Evolutionary conservation across 208 protist genomes (phyloP).

Genomic region (Eutreptiella sp.): DNA sequence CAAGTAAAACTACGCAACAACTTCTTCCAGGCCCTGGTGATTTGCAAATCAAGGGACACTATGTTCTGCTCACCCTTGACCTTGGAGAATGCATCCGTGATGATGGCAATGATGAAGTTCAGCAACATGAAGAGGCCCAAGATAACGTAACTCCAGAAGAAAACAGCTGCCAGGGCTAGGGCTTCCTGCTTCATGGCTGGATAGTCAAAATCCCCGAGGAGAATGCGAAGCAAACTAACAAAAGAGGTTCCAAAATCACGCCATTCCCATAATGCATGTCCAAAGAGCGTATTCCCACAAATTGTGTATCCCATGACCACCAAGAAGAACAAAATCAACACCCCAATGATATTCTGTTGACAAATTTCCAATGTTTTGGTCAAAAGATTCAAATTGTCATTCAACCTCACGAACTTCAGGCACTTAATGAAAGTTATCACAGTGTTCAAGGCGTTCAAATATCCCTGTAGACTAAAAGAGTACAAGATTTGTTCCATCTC

Average conservation of each 20-base stretch:
- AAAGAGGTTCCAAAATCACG: constrained; percentile 12
- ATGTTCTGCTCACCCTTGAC: constrained; percentile 6
- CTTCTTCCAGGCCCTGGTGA: no score
- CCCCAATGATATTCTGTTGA: constrained; percentile 23
- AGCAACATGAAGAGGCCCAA: constrained; percentile 30
- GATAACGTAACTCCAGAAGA: constrained; percentile 30
- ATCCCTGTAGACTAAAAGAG: constrained; percentile 8
- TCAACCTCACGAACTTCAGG: constrained; percentile 33
- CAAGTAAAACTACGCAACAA: no score
- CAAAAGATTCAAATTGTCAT: constrained; percentile 21
- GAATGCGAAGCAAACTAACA: constrained; percentile 8
- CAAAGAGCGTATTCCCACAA: constrained; percentile 25
- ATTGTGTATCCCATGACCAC: constrained; percentile 31
- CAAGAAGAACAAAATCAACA: constrained; percentile 27
- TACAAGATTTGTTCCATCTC: constrained; percentile 7
- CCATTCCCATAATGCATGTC: constrained; percentile 16
- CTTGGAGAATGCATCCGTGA: constrained; percentile 32
- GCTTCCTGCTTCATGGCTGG: constrained; percentile 17
- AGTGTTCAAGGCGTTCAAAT: constrained; percentile 11
- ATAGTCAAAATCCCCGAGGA: constrained; percentile 33
- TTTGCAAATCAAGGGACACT: no score
- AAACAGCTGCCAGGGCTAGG: constrained; percentile 7
- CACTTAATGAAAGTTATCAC: constrained; percentile 29
- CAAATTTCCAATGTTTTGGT: constrained; percentile 11
- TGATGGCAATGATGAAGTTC: constrained; percentile 34